A percentile compares a stretch with the other conserved stretches of the same genome.
phyloP scores from a whole-genome alignment of 495 filamentous ascomycete species.

The Choiromyces venosus region DNA sequence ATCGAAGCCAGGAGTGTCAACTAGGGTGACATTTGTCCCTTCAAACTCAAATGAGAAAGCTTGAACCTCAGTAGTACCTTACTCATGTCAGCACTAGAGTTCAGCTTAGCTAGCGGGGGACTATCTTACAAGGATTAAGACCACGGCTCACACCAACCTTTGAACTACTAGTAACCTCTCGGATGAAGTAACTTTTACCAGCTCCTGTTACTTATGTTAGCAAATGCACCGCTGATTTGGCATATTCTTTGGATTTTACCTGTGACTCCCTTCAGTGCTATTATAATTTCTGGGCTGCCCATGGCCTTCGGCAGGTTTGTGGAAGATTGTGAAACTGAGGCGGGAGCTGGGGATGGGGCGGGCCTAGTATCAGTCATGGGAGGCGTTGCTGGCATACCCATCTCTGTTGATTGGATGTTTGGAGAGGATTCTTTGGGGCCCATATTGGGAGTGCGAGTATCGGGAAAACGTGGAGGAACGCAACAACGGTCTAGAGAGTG shows the following conservation, averaged over 20 bases:
- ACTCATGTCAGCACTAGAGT: background rate
- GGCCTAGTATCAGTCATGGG: background rate
- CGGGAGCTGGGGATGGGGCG: background rate
- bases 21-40: slow-evolving; percentile 39
- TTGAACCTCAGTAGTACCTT: slow-evolving; percentile 31
- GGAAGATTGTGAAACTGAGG: background rate
- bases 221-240: background rate
- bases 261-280: slow-evolving; percentile 48
- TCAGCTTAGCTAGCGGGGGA: background rate
- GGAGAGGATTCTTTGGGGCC: too few relatives aligned
- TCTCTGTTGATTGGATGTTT: too few relatives aligned
- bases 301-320: background rate
- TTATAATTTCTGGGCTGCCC: slow-evolving; percentile 14
- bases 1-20: slow-evolving; percentile 53
- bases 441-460: too few relatives aligned
- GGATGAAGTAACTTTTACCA: slow-evolving; percentile 47
- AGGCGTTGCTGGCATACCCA: background rate
- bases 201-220: slow-evolving; percentile 26
- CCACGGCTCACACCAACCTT: slow-evolving; percentile 28
- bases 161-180: slow-evolving; percentile 26
- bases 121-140: slow-evolving; percentile 28
- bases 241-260: background rate
- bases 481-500: too few relatives aligned
- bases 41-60: slow-evolving; percentile 17
- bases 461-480: too few relatives aligned